Evolutionary conservation across 495 filamentous ascomycete genomes (phyloP), one percentile per base, ranked within the genome.

Genomic region (Ascobolus immersus): DNA sequence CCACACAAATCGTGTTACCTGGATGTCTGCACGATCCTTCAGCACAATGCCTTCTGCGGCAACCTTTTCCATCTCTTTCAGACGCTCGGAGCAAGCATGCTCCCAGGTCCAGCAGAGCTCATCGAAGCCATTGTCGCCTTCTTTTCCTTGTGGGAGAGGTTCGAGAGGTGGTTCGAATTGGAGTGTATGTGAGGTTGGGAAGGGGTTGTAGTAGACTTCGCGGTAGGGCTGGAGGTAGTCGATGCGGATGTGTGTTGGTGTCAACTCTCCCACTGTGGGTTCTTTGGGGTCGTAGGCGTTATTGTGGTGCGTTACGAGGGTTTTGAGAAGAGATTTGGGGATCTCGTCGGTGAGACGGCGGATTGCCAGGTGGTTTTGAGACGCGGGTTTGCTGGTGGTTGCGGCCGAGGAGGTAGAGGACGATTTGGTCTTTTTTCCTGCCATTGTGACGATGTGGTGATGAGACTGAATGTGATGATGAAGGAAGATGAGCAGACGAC

Each of bases 181-280:
- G 19, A 48, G 40, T 20, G 12, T 37, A 19, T 36, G 37, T 18
- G 35, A 40, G 20, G 41, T 44, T 10, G 46, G 38, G 19, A 44
- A n/a, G 5, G 45, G 45, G 20, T 44, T 47, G n/a, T 29, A 46
- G 44, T 44, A 48, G 15, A 33, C 30, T 31, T 48, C 44, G 29
- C 38, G 40, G 3, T 47, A 28, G n/a, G 45, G 45, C 23, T 48
- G 45, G 12, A 35, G 28, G 33, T 47, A 48, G 21, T 28, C 32
- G 30, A 48, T 15, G n/a, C 33, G 41, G 39, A 48, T 30, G 8
- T 9, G 21, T 7, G 32, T 17, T 0, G 36, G 18, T 7, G 45
- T 39, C 21, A 44, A 28, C 18, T 19, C 33, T n/a, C 31, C 37
- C n/a, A 48, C 29, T 7, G 28, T 22, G 13, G 35, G 24, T 9